Evolutionary conservation across 225 moss, liverwort and hornwort species (phyloP), one percentile per base, ranked within the genome.

Genomic region (Marchantia paleacea): DNA sequence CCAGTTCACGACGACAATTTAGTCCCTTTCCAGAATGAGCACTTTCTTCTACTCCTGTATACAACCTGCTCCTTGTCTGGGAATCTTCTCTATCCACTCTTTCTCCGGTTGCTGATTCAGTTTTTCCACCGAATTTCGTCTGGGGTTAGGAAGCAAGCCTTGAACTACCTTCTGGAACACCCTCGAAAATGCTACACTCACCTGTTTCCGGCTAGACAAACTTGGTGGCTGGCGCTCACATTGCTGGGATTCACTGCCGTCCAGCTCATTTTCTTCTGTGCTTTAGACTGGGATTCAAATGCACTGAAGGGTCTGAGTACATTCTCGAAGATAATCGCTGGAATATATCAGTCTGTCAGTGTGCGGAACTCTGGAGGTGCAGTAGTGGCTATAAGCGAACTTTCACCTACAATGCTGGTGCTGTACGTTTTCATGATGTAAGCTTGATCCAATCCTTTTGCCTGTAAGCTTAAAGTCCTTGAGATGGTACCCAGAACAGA

Each of bases 301-400:
- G 85, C 82, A 20, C 47, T 87, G 54, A 19, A 76, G 49, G 87
- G 51, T 57, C 73, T 87, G 7, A 76, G 50, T 60, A 50, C 83
- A 14, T 65, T 81, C 47, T 61, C 77, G 55, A 91, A 90, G 80
- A 18, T 96, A 55, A 81, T 92, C 39, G 87, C 80, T 64, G 93
- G 87, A 9, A 60, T 91, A 11, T 94, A 90, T 82, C 91, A 94
- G 75, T 94, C 91, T 30, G 72, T 94, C 58, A 94, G 85, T 75
- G 89, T 86, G 57, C 87, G 90, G 11, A 96, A 84, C 78, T 78
- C 90, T 12, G 94, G 96, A 52, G 90, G 88, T 83, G 81, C 83
- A 49, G 81, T 90, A 25, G 75, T 91, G 9, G 12, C 52, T 8
- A 55, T 93, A 76, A 55, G 74, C 80, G 72, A 54, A 66, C 78